phyloP scores from a whole-genome alignment of 345 rosid genomes.

The Bruguiera gymnorhiza region DNA sequence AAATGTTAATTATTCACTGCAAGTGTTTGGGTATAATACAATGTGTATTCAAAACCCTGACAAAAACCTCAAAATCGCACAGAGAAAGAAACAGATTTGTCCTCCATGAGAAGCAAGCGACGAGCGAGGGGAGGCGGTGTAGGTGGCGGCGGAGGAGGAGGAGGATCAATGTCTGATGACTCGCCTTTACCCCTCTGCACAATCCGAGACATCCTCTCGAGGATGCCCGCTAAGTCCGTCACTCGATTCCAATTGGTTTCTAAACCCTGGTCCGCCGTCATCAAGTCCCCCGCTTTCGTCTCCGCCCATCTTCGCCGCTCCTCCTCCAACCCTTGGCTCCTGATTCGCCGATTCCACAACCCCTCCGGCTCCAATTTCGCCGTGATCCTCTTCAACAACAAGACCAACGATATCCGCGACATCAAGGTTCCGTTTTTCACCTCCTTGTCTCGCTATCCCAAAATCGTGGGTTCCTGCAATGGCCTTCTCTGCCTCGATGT shows the following conservation, averaged over 20 bases:
- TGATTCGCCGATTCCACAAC: constrained; percentile 26
- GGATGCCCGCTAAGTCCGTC: constrained; percentile 36
- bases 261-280: constrained; percentile 26
- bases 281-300: constrained; percentile 23
- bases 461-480: constrained; percentile 32
- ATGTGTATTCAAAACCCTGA: background rate
- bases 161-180: background rate
- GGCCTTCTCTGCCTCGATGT: constrained; percentile 42
- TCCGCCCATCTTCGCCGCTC: constrained; percentile 34
- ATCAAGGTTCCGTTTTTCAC: background rate
- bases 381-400: background rate
- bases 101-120: constrained; percentile 19
- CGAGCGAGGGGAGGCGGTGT: background rate
- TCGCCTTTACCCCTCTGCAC: background rate
- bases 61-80: background rate
- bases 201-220: constrained; percentile 30
- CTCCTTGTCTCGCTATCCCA: constrained; percentile 24
- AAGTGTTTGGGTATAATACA: too few relatives aligned
- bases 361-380: constrained; percentile 4
- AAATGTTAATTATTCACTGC: too few relatives aligned
- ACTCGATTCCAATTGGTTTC: constrained; percentile 40
- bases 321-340: constrained; percentile 13
- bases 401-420: background rate
- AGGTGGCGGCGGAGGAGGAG: too few relatives aligned
- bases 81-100: background rate